Evolutionary conservation across 2,329 filamentous ascomycete species (phyloP).

Genomic region (Colletotrichum chrysophilum): DNA sequence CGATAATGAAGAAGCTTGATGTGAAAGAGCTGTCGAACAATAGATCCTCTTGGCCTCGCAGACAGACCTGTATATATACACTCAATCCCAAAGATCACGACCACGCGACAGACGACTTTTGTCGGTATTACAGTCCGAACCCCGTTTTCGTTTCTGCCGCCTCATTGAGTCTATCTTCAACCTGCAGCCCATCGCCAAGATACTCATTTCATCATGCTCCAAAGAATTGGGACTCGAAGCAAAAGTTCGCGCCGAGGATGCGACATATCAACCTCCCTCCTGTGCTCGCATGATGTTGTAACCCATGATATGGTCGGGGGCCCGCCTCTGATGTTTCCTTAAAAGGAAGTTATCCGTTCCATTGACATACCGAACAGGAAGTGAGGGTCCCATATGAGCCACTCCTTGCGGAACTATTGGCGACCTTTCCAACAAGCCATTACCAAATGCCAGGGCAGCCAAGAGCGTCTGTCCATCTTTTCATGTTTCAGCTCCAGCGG

Average conservation of each 20-base stretch:
- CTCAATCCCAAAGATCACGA: not conserved
- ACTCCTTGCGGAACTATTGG: not conserved
- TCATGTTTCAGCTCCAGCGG: constrained; percentile 12
- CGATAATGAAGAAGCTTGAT: not conserved
- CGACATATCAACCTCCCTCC: not conserved
- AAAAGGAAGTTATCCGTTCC: not conserved
- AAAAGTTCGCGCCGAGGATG: not conserved
- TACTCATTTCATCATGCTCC: not conserved
- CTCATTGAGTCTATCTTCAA: not conserved
- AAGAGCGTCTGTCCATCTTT: not conserved
- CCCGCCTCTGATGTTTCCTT: not conserved
- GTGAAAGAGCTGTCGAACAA: not conserved
- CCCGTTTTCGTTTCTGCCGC: accelerated
- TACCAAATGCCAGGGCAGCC: not conserved
- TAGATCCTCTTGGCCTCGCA: not conserved
- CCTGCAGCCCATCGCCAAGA: not conserved
- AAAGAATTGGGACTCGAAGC: not conserved
- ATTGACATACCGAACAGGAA: not conserved
- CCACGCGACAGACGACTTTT: not conserved
- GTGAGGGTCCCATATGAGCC: not conserved
- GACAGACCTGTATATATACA: not conserved
- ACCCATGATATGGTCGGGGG: not conserved
- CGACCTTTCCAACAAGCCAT: not conserved
- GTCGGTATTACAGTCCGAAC: not conserved
- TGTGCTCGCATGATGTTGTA: not conserved